These are phyloP conservation scores for Diaporthe ilicicola DNA, from an alignment of 2,329 filamentous ascomycete species.

Conservation along the genomic window DNA sequence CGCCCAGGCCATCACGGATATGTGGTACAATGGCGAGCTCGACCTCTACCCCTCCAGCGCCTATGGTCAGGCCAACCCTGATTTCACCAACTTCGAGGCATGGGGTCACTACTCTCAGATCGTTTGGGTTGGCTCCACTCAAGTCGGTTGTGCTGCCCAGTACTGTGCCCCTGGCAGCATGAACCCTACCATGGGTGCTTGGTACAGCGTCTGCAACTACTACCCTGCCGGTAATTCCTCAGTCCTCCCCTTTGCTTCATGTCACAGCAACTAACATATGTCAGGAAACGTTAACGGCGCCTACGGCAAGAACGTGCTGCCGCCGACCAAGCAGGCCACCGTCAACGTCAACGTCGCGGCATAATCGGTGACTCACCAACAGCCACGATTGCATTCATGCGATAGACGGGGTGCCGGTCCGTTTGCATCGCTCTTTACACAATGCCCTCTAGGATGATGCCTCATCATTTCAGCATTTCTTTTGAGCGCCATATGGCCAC, in stretches of 20 bases:
- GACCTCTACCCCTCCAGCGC: constrained; percentile 58
- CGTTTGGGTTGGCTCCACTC: constrained; percentile 70
- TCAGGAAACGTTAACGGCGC: constrained; percentile 61
- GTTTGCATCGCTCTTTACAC: background rate
- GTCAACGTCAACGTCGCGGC: constrained; percentile 36
- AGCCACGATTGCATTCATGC: background rate
- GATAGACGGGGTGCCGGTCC: background rate
- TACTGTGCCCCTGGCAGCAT: constrained; percentile 63
- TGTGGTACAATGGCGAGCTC: constrained; percentile 90
- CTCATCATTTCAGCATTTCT: background rate
- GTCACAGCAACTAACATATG: constrained; percentile 34
- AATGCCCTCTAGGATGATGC: background rate
- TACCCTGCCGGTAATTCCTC: constrained; percentile 66
- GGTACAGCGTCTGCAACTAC: constrained; percentile 93
- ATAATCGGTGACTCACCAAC: background rate
- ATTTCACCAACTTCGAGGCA: constrained; percentile 67
- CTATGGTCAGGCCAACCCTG: constrained; percentile 69
- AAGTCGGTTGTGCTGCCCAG: constrained; percentile 69
- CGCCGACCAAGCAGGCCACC: constrained; percentile 47
- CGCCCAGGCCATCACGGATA: constrained; percentile 75
- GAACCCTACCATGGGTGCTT: constrained; percentile 59
- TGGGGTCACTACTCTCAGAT: constrained; percentile 84
- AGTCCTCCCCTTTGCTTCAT: too few species aligned
- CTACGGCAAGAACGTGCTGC: constrained; percentile 59
- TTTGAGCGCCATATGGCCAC: background rate